Percentiles rank a stretch among this genome's conserved stretches.
Conservation (phyloP, 1,284 basidiomycete genomes). For the Trametes pubescens region DNA sequence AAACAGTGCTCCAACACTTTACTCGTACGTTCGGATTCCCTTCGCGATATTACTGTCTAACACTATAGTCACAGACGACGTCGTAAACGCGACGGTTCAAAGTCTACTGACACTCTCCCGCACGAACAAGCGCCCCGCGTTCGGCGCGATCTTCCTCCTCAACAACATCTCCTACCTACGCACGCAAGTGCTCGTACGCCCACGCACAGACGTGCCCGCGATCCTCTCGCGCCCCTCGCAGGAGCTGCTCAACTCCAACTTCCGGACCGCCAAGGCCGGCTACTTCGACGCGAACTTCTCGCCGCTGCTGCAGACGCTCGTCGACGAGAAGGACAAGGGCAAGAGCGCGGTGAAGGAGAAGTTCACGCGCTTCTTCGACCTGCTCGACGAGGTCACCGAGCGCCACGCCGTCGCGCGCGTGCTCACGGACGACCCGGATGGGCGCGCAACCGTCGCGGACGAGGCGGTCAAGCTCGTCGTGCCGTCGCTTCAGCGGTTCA, state of each 20-base stretch:
- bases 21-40: conserved; percentile 56
- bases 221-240: conserved; percentile 68
- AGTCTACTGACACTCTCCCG: conserved; percentile 70
- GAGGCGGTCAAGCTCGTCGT: conserved; percentile 80
- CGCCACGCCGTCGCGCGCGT: conserved; percentile 71
- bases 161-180: conserved; percentile 80
- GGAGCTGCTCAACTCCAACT: conserved; percentile 70
- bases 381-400: conserved; percentile 79
- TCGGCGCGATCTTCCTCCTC: conserved; percentile 77
- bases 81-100: conserved; percentile 65
- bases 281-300: conserved; percentile 86
- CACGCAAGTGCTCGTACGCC: conserved; percentile 60
- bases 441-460: conserved; percentile 64
- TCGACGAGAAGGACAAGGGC: conserved; percentile 71
- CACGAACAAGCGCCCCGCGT: conserved; percentile 68
- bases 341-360: conserved; percentile 79
- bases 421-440: conserved; percentile 73
- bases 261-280: conserved; percentile 78
- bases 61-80: conserved; percentile 59
- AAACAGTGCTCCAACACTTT: conserved; percentile 74
- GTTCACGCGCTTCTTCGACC: conserved; percentile 79
- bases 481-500: conserved; percentile 74
- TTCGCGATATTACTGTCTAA: background rate
- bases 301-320: conserved; percentile 73
- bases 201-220: conserved; percentile 51